These are phyloP conservation scores for Cutaneotrichosporon curvatum DNA, from an alignment of 1,284 basidiomycete genomes.

Conservation along the genomic window DNA sequence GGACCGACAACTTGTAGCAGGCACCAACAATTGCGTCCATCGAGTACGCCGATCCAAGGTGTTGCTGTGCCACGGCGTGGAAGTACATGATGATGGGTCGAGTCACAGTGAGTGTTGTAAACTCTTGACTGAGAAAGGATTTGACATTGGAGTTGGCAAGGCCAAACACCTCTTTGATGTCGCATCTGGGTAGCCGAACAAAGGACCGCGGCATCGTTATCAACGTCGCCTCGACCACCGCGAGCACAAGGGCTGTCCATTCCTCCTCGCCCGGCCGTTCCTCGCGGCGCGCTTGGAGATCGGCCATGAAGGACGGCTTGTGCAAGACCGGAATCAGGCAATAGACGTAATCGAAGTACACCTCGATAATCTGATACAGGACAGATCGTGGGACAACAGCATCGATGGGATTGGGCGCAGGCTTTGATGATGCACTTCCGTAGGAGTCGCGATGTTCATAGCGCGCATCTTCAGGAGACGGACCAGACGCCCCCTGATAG, in stretches of 20 bases:
- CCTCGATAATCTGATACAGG: slow-evolving; percentile 55
- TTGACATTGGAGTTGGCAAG: slow-evolving; percentile 16
- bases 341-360: slow-evolving; percentile 84
- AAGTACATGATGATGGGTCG: slow-evolving; percentile 23
- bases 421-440: background rate
- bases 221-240: slow-evolving; percentile 69
- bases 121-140: slow-evolving; percentile 16
- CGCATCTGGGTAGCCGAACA: slow-evolving; percentile 25
- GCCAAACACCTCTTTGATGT: slow-evolving; percentile 29
- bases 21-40: slow-evolving; percentile 3
- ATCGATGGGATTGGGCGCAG: slow-evolving; percentile 34
- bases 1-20: slow-evolving; percentile 14
- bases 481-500: too few species aligned
- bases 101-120: slow-evolving; percentile 13
- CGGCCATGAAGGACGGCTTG: slow-evolving; percentile 71
- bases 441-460: too few species aligned
- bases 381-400: slow-evolving; percentile 32
- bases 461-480: too few species aligned
- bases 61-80: slow-evolving; percentile 8
- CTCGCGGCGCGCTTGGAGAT: slow-evolving; percentile 65
- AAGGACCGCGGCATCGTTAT: slow-evolving; percentile 48
- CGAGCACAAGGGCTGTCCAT: slow-evolving; percentile 79
- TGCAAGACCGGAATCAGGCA: slow-evolving; percentile 59
- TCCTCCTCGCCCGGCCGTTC: slow-evolving; percentile 61
- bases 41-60: slow-evolving; percentile 5